Evolutionary conservation across 805 yeast species (phyloP).

Genomic region (Candida golubevii): DNA sequence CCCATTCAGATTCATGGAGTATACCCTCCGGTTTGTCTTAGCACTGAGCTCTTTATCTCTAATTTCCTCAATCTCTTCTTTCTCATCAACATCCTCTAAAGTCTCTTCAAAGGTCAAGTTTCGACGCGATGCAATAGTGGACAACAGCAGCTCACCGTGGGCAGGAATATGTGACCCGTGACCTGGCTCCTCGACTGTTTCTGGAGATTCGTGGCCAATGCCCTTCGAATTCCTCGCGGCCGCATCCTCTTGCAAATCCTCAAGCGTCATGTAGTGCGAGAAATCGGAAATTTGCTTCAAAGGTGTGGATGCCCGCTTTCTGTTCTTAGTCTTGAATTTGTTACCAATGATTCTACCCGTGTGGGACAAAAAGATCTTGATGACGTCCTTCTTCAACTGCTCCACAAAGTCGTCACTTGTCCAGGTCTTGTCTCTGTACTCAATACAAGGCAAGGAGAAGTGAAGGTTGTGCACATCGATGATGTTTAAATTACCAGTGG

Average conservation of each 20-base stretch:
- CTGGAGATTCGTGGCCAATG: neutral
- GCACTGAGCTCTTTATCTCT: too few species aligned
- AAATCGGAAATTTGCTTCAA: conserved; percentile 39
- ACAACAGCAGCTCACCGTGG: too few species aligned
- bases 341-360: conserved; percentile 79
- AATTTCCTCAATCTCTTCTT: neutral
- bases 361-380: conserved; percentile 55
- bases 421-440: conserved; percentile 62
- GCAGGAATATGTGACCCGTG: too few species aligned
- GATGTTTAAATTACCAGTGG: conserved; percentile 62
- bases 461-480: conserved; percentile 74
- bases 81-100: conserved; percentile 12
- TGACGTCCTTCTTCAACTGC: conserved; percentile 58
- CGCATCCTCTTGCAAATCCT: conserved; percentile 32
- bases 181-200: too few species aligned
- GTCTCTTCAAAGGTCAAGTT: neutral
- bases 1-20: too few species aligned
- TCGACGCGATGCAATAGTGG: too few species aligned
- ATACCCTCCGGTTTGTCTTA: too few species aligned
- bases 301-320: conserved; percentile 24
- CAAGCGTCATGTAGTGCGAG: conserved; percentile 33
- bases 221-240: neutral
- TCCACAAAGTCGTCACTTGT: conserved; percentile 62
- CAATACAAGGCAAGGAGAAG: conserved; percentile 52
- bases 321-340: conserved; percentile 49